A percentile compares a stretch with the other conserved stretches of the same genome.
Conservation (phyloP, 2,329 filamentous ascomycete genomes). For the Colletotrichum lindemuthianum region DNA sequence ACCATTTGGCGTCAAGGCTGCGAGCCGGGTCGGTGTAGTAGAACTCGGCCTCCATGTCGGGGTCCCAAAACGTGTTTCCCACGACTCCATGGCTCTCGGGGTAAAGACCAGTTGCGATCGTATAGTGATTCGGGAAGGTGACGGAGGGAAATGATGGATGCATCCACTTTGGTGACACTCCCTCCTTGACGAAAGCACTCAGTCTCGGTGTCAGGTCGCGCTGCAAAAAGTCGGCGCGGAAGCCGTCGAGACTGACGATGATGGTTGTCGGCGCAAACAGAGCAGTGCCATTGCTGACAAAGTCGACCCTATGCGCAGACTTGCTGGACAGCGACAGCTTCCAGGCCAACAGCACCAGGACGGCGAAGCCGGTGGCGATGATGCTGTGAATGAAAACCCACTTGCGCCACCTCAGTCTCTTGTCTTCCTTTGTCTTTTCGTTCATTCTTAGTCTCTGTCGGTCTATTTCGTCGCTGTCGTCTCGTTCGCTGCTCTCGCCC, state of each 20-base stretch:
- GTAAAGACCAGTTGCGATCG: constrained; percentile 89
- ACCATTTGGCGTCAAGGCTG: constrained; percentile 90
- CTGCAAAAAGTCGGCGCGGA: constrained; percentile 91
- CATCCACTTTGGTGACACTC: constrained; percentile 93
- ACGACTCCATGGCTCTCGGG: constrained; percentile 94
- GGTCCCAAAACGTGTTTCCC: constrained; percentile 95
- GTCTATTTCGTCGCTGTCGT: constrained; percentile 68
- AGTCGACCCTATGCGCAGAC: constrained; percentile 43
- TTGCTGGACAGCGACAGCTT: constrained; percentile 63
- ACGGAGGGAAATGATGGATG: constrained; percentile 93
- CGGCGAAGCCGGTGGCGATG: constrained; percentile 63
- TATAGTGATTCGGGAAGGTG: constrained; percentile 97
- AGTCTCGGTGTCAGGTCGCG: constrained; percentile 86
- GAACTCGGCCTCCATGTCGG: constrained; percentile 79
- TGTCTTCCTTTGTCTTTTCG: constrained; percentile 57
- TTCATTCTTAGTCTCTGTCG: constrained; percentile 61
- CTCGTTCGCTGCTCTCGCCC: constrained; percentile 69
- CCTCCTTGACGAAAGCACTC: constrained; percentile 80
- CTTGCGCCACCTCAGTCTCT: constrained; percentile 62
- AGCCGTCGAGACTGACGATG: constrained; percentile 93
- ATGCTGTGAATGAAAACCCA: constrained; percentile 64
- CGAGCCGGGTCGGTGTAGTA: constrained; percentile 82
- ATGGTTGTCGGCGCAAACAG: constrained; percentile 92
- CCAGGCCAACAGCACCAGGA: constrained; percentile 67
- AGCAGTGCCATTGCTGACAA: constrained; percentile 84